Base-by-base conservation (phyloP, 441 rosid genomes). In the Gossypium gossypioides region DNA sequence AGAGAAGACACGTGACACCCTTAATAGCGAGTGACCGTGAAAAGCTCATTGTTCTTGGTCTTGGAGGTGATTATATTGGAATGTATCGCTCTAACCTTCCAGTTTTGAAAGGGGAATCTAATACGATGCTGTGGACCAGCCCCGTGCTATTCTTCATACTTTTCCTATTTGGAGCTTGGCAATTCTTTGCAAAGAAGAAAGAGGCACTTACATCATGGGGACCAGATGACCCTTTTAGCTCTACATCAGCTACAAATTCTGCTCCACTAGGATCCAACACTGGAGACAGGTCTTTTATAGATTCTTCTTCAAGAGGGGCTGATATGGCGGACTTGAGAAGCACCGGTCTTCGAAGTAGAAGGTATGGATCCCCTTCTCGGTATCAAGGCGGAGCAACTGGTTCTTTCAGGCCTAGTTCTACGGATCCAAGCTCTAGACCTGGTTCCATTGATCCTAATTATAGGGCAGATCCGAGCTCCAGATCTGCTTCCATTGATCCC, bases 151-250 rank as follows among this genome's bases (percentile, higher is more conserved):
- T 95, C 72, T 92, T 95, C 79, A 73, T 95, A 71, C 78, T 91
- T 66, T 89, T 95, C 82, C 80, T 95, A n/a, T 91, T 92, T 21
- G 95, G 87, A 50, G 93, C 96, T 4, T 95, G 99, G 97, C 92
- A 91, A 59, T 91, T 95, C 74, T 95, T 95, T 22, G 93, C 99
- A 9, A 92, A 92, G 92, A 95, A 95, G 88, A 92, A 95, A 80
- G 98, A 91, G 55, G 88, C 89, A 0, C 87, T 91, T 34, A 91
- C 93, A 0, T 89, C 96, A 0, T 92, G 97, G 96, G 99, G 98
- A 71, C 88, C 95, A 0, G 93, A 91, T 54, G 97, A 95, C 72
- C 97, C 96, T 8, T 95, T 92, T 32, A 81, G 77, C 68, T 84
- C 91, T 1, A 58, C 87, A 12, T 66, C 88, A 19, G 80, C 82